Base-by-base conservation (phyloP, 257 asterid species). In the Lantana camara region DNA sequence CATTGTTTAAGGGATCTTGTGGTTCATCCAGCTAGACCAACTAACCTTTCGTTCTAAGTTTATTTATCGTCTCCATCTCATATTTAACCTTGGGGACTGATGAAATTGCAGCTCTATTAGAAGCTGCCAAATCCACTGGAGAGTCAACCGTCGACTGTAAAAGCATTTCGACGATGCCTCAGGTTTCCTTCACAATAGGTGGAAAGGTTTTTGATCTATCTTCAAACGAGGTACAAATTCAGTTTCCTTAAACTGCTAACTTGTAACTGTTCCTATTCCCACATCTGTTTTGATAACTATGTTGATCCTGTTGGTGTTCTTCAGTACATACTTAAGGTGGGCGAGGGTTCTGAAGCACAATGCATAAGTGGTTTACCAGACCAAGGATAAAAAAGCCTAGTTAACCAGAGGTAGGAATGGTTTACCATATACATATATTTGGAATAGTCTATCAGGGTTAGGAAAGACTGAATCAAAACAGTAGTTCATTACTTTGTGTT, bases 311-410 rank as follows among this genome's bases (percentile, higher is more conserved):
- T 15, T 68, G 37, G 46, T 42, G 41, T 19, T 38, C 24, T 40
- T 9, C 89, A 92, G 98, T 92, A 92, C 78, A 82, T 89, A 73
- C 84, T 92, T 23, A 92, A 87, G 80, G 91, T 92, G 27, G 98
- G 95, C 4, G 97, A 84, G 59, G 95, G 91, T 2, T 53, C 79
- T 2, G 60, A 75, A 24, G 80, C 91, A 46, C 95, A 89, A 20
- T 92, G 98, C 85, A 82, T 89, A 20, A 87, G 97, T 62, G 98
- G 97, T 41, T 92, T 92, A n/a, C n/a, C n/a, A n/a, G n/a, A n/a
- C n/a, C n/a, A n/a, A n/a, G n/a, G n/a, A n/a, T n/a, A n/a, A n/a
- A n/a, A n/a, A n/a, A n/a, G n/a, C n/a, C n/a, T n/a, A n/a, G n/a
- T n/a, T n/a, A n/a, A n/a, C n/a, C n/a, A n/a, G n/a, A n/a, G n/a